Evolutionary conservation across 2,329 filamentous ascomycete species (phyloP).

Genomic region (Keithomyces neogunnii): DNA sequence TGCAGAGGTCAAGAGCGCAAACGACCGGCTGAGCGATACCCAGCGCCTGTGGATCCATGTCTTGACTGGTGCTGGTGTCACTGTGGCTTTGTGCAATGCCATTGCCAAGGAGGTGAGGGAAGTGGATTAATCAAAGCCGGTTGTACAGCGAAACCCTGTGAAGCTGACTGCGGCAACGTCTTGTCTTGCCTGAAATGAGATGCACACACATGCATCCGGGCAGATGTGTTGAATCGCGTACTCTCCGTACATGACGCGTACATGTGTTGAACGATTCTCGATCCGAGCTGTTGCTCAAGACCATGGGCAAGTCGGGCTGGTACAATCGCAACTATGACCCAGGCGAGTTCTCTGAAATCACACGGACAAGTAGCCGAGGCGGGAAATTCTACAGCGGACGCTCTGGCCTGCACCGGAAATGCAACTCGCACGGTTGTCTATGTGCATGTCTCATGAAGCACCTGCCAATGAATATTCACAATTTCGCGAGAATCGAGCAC

Average conservation of each 20-base stretch:
- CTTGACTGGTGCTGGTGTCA: slow-evolving; percentile 72
- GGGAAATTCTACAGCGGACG: background rate
- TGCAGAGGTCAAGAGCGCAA: slow-evolving; percentile 72
- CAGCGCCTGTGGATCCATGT: slow-evolving; percentile 97
- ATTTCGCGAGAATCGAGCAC: too few species aligned
- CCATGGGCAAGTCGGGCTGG: background rate
- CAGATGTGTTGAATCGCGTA: background rate
- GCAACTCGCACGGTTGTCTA: too few species aligned
- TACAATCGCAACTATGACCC: background rate
- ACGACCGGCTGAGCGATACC: slow-evolving; percentile 91
- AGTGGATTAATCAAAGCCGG: slow-evolving; percentile 20
- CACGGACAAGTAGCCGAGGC: background rate
- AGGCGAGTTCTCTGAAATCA: background rate
- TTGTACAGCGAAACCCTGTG: background rate
- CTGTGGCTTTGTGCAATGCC: slow-evolving; percentile 71
- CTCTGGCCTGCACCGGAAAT: background rate
- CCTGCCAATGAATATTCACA: too few species aligned
- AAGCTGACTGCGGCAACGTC: background rate
- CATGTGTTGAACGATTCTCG: background rate
- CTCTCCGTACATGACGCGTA: background rate
- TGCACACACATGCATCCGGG: too few species aligned
- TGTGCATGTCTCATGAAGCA: too few species aligned
- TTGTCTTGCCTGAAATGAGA: background rate
- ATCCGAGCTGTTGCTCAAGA: background rate
- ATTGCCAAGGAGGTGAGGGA: slow-evolving; percentile 43